Conservation (phyloP, 2,329 filamentous ascomycete species). For the Claviceps spartinae region DNA sequence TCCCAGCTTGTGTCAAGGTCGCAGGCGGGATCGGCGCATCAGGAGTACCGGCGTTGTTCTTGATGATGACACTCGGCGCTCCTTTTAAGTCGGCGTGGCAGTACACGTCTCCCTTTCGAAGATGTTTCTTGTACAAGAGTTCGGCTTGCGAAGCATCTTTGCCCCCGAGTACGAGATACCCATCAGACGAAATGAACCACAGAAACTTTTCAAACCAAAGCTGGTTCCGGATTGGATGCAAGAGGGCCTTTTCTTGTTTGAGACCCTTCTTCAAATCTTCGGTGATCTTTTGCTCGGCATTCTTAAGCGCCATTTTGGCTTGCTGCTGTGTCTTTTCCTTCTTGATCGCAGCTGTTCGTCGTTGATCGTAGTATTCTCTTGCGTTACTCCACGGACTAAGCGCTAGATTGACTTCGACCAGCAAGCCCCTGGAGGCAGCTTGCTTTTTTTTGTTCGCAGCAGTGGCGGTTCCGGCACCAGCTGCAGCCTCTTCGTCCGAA, state of each 20-base stretch:
- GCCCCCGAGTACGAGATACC: conserved; percentile 80
- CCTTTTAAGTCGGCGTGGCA: conserved; percentile 82
- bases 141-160: conserved; percentile 85
- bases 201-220: conserved; percentile 97
- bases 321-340: conserved; percentile 76
- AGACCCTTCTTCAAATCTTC: conserved; percentile 75
- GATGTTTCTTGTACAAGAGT: conserved; percentile 72
- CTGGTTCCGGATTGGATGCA: conserved; percentile 69
- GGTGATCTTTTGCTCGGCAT: conserved; percentile 75
- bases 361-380: conserved; percentile 82
- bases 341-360: conserved; percentile 70
- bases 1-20: conserved; percentile 81
- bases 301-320: conserved; percentile 72
- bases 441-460: conserved; percentile 25
- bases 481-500: conserved; percentile 14
- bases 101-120: conserved; percentile 83
- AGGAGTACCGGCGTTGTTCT: conserved; percentile 65
- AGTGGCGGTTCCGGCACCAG: conserved; percentile 4
- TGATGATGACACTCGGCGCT: conserved; percentile 75
- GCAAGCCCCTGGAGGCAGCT: conserved; percentile 39
- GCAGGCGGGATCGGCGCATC: conserved; percentile 84
- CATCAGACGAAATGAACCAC: conserved; percentile 92
- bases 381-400: conserved; percentile 83
- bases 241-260: conserved; percentile 80
- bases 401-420: conserved; percentile 73